phyloP scores from a whole-genome alignment of 805 yeast species.

The Nakazawaea molendinolei region DNA sequence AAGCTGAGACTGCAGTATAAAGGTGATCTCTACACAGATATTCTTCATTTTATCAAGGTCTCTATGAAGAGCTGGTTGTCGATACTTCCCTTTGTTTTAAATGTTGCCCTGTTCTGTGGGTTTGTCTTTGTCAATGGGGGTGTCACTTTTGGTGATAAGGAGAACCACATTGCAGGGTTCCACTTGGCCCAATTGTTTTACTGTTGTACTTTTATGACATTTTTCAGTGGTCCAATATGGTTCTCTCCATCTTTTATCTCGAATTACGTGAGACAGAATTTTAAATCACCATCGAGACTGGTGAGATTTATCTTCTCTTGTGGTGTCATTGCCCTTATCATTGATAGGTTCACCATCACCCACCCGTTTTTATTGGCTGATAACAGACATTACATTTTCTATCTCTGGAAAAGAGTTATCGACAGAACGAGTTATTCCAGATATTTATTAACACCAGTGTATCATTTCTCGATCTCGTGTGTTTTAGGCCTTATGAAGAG shows the following conservation, averaged over 20 bases:
- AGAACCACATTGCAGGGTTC: conserved; percentile 65
- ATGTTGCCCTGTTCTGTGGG: conserved; percentile 42
- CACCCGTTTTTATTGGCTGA: conserved; percentile 94
- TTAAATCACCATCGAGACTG: conserved; percentile 18
- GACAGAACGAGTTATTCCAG: conserved; percentile 39
- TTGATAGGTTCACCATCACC: conserved; percentile 58
- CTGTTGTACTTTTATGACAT: conserved; percentile 54
- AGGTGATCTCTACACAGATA: conserved; percentile 22
- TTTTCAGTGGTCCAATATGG: conserved; percentile 77
- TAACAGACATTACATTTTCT: conserved; percentile 89
- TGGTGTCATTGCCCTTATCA: conserved; percentile 33
- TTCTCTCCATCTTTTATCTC: conserved; percentile 34
- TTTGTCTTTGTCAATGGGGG: conserved; percentile 64
- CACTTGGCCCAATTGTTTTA: conserved; percentile 82
- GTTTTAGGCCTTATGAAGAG: conserved; percentile 22
- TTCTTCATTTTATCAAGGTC: conserved; percentile 19
- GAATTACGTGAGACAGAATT: conserved; percentile 30
- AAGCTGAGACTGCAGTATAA: conserved; percentile 34
- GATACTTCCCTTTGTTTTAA: conserved; percentile 45
- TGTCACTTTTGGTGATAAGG: conserved; percentile 86
- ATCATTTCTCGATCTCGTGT: conserved; percentile 47
- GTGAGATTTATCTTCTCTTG: conserved; percentile 18
- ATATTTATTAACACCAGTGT: conserved; percentile 53
- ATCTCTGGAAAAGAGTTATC: conserved; percentile 67
- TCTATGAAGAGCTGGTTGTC: conserved; percentile 24